Evolutionary conservation across 148 eudicot species (phyloP).

Genomic region (Euryodendron excelsum): DNA sequence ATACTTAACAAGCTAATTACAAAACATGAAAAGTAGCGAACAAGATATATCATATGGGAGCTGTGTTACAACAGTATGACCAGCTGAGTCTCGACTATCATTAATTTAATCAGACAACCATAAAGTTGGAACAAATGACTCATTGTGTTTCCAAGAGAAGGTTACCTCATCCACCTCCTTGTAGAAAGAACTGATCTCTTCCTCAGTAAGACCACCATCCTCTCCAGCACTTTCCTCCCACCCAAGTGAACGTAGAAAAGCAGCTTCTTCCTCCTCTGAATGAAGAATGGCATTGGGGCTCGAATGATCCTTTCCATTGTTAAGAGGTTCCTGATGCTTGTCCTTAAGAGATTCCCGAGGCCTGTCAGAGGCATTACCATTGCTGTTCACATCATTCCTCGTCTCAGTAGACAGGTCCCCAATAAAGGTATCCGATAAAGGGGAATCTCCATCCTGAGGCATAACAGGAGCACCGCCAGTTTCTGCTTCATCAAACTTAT

Average conservation of each 20-base stretch:
- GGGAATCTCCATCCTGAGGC: conserved; percentile 17
- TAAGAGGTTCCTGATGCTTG: conserved; percentile 1
- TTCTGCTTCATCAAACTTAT: conserved; percentile 25
- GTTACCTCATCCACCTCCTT: conserved; percentile 33
- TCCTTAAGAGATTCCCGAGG: conserved; percentile 1
- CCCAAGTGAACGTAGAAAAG: conserved; percentile 44
- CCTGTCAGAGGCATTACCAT: conserved; percentile 18
- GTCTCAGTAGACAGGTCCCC: conserved; percentile 13
- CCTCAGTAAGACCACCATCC: conserved; percentile 49
- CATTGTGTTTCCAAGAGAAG: background rate
- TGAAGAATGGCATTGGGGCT: conserved; percentile 21
- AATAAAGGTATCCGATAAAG: background rate
- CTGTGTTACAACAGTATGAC: no score
- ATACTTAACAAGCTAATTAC: no score
- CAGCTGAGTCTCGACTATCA: background rate
- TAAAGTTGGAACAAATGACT: background rate
- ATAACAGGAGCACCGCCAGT: conserved; percentile 14
- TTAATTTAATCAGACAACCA: background rate
- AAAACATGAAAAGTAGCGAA: no score
- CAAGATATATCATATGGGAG: no score
- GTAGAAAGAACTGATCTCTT: conserved; percentile 44
- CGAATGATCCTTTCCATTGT: conserved; percentile 24
- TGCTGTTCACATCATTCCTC: conserved; percentile 19
- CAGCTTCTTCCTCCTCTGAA: conserved; percentile 56
- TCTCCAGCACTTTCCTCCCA: conserved; percentile 52